Evolutionary conservation across 805 yeast genomes (phyloP).

Genomic region (Jamesozyma spencerorum): DNA sequence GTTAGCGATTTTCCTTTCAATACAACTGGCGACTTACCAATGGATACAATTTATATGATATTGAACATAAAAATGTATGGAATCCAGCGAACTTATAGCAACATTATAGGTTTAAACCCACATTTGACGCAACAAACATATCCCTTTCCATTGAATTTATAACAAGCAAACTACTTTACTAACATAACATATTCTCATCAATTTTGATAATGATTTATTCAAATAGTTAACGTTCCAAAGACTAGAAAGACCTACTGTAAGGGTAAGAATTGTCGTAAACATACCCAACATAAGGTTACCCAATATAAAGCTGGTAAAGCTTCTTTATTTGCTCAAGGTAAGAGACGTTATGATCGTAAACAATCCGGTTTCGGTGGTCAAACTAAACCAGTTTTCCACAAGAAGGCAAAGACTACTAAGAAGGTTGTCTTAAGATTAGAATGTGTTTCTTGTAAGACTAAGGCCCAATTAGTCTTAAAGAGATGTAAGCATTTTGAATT

Average conservation of each 20-base stretch:
- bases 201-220: neutral
- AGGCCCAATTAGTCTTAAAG: slow-evolving; percentile 95
- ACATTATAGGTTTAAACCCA: too few relatives aligned
- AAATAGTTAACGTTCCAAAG: slow-evolving; percentile 97
- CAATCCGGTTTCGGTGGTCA: slow-evolving; percentile 99
- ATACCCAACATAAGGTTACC: slow-evolving; percentile 99
- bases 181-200: slow-evolving; percentile 2
- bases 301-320: slow-evolving; percentile 99
- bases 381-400: slow-evolving; percentile 99
- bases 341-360: slow-evolving; percentile 99
- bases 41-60: too few relatives aligned
- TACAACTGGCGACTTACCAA: too few relatives aligned
- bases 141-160: too few relatives aligned
- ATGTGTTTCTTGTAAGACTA: slow-evolving; percentile 97
- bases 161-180: too few relatives aligned
- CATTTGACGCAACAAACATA: too few relatives aligned
- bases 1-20: too few relatives aligned
- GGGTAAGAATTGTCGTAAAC: slow-evolving; percentile 98
- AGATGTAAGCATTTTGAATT: slow-evolving; percentile 99
- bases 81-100: too few relatives aligned
- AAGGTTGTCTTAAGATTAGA: slow-evolving; percentile 98
- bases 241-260: slow-evolving; percentile 99
- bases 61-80: too few relatives aligned
- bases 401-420: slow-evolving; percentile 99
- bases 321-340: slow-evolving; percentile 98